Evolutionary conservation across 768 basidiomycete species (phyloP).

Genomic region (Boletus sensibilis): DNA sequence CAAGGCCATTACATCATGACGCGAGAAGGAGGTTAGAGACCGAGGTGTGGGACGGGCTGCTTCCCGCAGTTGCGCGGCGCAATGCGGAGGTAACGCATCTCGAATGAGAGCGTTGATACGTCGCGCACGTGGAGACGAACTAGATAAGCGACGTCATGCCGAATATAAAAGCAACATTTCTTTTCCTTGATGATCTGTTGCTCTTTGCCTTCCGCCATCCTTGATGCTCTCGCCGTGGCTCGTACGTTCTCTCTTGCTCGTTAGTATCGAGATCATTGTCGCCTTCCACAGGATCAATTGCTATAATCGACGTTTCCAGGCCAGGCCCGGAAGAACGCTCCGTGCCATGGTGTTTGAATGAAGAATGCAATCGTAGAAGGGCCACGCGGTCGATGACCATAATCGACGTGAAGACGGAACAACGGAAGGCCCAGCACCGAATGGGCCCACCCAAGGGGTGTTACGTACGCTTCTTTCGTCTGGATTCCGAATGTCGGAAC

Average conservation of each 20-base stretch:
- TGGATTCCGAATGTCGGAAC: neutral
- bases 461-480: neutral
- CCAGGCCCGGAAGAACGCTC: neutral
- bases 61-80: neutral
- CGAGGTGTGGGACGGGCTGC: constrained; percentile 3
- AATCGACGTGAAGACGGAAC: neutral
- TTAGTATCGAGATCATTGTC: neutral
- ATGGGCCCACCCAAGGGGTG: neutral
- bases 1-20: neutral
- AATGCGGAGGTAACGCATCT: constrained; percentile 1
- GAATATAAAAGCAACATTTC: neutral
- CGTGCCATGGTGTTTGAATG: neutral
- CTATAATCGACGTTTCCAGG: neutral
- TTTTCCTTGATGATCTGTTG: neutral
- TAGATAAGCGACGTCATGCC: constrained; percentile 5
- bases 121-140: neutral
- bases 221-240: neutral
- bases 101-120: neutral
- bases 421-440: neutral
- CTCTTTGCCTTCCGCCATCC: neutral
- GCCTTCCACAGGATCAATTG: neutral
- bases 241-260: neutral
- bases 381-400: neutral
- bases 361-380: neutral
- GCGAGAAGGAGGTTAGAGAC: neutral